These are phyloP conservation scores for Nymphaea colorata DNA, from an alignment of 164 flowering plant genomes.

Conservation along the genomic window DNA sequence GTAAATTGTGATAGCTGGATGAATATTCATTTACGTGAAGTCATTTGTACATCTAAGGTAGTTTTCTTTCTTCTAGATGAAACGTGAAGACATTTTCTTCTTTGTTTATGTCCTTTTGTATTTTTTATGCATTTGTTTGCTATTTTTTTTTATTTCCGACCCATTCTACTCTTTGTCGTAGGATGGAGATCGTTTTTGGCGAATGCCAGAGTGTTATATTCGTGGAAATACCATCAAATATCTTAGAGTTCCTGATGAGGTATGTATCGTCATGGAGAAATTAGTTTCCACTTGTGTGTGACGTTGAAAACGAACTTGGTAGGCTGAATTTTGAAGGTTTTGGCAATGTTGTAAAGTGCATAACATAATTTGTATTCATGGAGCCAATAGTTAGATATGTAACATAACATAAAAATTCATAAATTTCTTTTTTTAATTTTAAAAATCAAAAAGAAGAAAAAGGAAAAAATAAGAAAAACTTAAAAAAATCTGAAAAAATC, in stretches of 20 bases:
- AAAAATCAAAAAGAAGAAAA: too few relatives aligned
- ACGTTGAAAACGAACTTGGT: not conserved
- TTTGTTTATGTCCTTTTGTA: not conserved
- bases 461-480: too few relatives aligned
- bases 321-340: not conserved
- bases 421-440: too few relatives aligned
- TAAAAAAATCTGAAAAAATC: too few relatives aligned
- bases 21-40: constrained; percentile 98
- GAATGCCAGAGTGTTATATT: constrained; percentile 97
- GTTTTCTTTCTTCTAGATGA: not conserved
- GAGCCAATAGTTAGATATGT: too few relatives aligned
- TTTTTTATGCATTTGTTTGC: not conserved
- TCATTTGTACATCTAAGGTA: constrained; percentile 94
- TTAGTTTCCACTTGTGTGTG: not conserved
- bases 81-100: not conserved
- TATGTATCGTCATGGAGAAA: constrained; percentile 10
- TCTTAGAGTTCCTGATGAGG: constrained; percentile 99
- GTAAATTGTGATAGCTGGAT: constrained; percentile 99
- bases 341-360: too few relatives aligned
- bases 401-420: too few relatives aligned
- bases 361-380: too few relatives aligned
- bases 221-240: constrained; percentile 97
- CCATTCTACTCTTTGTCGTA: constrained; percentile 11
- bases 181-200: constrained; percentile 98
- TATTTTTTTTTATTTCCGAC: not conserved